These are phyloP conservation scores for Saturnispora dispora DNA, from an alignment of 805 yeast genomes.

Conservation along the genomic window DNA sequence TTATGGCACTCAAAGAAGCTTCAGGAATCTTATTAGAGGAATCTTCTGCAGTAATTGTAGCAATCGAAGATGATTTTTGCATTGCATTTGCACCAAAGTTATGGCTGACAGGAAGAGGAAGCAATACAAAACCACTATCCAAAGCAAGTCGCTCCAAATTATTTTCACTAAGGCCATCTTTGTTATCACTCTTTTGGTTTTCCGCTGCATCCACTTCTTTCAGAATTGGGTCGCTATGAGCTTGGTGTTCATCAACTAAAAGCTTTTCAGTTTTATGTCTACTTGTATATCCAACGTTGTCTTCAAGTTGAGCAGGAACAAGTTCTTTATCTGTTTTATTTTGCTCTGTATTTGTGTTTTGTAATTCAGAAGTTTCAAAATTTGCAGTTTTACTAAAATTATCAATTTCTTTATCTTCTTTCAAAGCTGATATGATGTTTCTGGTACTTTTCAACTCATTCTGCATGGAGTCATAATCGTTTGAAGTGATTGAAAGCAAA, in stretches of 20 bases:
- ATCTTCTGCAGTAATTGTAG: slow-evolving; percentile 10
- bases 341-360: background rate
- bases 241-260: background rate
- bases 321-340: slow-evolving; percentile 1
- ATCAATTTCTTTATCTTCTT: background rate
- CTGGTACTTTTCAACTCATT: slow-evolving; percentile 8
- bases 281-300: no score
- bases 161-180: background rate
- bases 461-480: slow-evolving; percentile 16
- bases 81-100: background rate
- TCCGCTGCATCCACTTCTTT: background rate
- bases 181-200: background rate
- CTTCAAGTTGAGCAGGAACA: no score
- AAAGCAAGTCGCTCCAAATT: slow-evolving; percentile 1
- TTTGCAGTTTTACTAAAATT: background rate
- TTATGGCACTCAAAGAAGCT: slow-evolving; percentile 24
- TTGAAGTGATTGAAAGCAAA: slow-evolving; percentile 19
- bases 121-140: slow-evolving; percentile 3
- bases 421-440: background rate
- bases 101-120: background rate
- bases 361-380: background rate
- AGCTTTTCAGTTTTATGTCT: no score
- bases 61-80: slow-evolving; percentile 4
- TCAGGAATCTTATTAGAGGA: slow-evolving; percentile 1
- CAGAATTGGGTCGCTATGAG: background rate